Percentiles rank a stretch among this genome's conserved stretches.
phyloP scores from a whole-genome alignment of 2,329 filamentous ascomycete genomes.

The Cyphellophora europaea region DNA sequence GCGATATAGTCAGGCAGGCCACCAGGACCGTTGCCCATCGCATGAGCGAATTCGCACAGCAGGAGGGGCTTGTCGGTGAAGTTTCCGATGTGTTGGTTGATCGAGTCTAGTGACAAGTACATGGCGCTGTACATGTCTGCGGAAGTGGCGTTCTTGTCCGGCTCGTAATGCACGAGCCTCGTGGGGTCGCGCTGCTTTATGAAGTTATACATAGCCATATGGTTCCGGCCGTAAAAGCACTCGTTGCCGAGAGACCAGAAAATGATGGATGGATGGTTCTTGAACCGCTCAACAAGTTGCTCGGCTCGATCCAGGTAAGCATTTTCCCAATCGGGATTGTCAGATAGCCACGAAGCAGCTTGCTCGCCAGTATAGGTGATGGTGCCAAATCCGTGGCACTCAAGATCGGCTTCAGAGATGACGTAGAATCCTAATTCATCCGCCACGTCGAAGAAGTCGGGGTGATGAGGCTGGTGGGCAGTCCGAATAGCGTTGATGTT shows the following conservation, averaged over 20 bases:
- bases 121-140: conserved; percentile 61
- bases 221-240: conserved; percentile 61
- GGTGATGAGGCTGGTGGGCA: conserved; percentile 55
- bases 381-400: conserved; percentile 25
- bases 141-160: conserved; percentile 48
- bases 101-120: conserved; percentile 41
- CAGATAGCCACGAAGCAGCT: conserved; percentile 21
- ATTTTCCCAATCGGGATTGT: conserved; percentile 33
- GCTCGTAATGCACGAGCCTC: conserved; percentile 58
- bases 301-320: conserved; percentile 60
- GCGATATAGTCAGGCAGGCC: conserved; percentile 59
- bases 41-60: conserved; percentile 46
- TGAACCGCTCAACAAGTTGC: conserved; percentile 58
- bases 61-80: conserved; percentile 30
- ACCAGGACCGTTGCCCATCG: conserved; percentile 69
- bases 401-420: conserved; percentile 28
- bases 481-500: conserved; percentile 64
- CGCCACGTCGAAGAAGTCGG: conserved; percentile 22
- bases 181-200: conserved; percentile 48
- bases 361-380: conserved; percentile 8
- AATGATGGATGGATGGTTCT: conserved; percentile 60
- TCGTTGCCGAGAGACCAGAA: conserved; percentile 69
- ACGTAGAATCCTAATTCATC: conserved; percentile 29
- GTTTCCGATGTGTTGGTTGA: conserved; percentile 40
- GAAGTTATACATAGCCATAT: conserved; percentile 58